Evolutionary conservation across 2,329 filamentous ascomycete species (phyloP).

Genomic region (Aureobasidium mangrovei): DNA sequence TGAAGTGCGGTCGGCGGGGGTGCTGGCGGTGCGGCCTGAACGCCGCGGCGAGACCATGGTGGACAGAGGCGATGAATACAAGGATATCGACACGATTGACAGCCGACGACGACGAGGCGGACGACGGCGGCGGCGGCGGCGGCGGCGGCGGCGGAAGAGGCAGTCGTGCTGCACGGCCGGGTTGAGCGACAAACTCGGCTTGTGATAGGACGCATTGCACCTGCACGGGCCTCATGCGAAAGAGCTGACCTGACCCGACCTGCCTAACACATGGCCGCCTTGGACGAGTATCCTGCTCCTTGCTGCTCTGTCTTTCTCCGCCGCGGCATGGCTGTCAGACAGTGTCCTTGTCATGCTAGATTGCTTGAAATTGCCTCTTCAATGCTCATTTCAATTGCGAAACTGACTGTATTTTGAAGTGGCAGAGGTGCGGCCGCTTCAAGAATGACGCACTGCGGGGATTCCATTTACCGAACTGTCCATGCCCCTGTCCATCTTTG

Average conservation of each 20-base stretch:
- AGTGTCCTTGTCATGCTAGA: background rate
- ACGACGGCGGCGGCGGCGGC: background rate
- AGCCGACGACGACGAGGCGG: background rate
- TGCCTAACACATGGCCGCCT: background rate
- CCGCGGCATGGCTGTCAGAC: too few relatives aligned
- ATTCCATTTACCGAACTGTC: too few relatives aligned
- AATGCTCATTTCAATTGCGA: background rate
- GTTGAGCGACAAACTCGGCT: conserved; percentile 1
- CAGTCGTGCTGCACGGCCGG: background rate
- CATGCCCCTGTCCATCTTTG: background rate
- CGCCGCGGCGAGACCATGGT: conserved; percentile 7
- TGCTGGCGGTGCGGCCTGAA: conserved; percentile 11
- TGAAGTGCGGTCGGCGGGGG: conserved; percentile 53
- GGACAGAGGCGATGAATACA: background rate
- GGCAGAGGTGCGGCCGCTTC: background rate
- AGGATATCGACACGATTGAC: background rate
- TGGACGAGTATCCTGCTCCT: too few relatives aligned
- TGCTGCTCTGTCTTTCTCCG: background rate
- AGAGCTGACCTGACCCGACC: background rate
- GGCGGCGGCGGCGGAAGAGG: too few relatives aligned
- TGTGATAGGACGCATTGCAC: background rate
- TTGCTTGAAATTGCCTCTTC: background rate
- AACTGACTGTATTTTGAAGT: background rate
- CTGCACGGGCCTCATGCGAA: too few relatives aligned
- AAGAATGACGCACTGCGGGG: too few relatives aligned